These are phyloP conservation scores for Fusarium succisae DNA, from an alignment of 2,329 filamentous ascomycete species.

Conservation along the genomic window DNA sequence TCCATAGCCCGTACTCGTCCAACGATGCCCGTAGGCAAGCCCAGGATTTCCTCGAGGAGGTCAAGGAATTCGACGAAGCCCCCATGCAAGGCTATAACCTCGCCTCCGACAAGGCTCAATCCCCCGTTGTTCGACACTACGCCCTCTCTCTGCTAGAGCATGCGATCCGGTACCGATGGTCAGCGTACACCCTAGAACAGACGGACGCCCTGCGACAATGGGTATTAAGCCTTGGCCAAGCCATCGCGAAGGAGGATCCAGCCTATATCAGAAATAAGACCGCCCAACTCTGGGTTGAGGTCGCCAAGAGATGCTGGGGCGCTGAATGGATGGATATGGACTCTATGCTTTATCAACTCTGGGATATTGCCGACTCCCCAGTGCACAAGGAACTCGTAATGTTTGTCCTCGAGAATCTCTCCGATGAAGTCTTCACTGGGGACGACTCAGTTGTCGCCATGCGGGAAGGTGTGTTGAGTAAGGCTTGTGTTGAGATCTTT, in stretches of 20 bases:
- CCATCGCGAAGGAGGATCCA: slow-evolving; percentile 76
- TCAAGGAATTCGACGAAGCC: slow-evolving; percentile 82
- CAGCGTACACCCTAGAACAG: slow-evolving; percentile 75
- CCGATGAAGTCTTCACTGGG: slow-evolving; percentile 91
- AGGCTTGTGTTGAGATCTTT: slow-evolving; percentile 92
- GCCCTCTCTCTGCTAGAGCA: slow-evolving; percentile 92
- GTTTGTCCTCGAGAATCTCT: slow-evolving; percentile 87
- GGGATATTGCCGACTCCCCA: slow-evolving; percentile 73
- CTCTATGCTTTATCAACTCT: slow-evolving; percentile 79
- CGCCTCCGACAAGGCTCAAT: slow-evolving; percentile 77
- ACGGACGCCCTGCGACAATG: slow-evolving; percentile 75
- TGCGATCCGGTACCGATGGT: slow-evolving; percentile 86
- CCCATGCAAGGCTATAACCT: slow-evolving; percentile 86
- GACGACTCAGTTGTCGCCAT: slow-evolving; percentile 88
- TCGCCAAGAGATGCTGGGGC: slow-evolving; percentile 94
- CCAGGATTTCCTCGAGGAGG: slow-evolving; percentile 83
- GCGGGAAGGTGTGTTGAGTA: slow-evolving; percentile 84
- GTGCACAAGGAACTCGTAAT: slow-evolving; percentile 86
- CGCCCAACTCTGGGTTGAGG: slow-evolving; percentile 91
- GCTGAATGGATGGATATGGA: slow-evolving; percentile 97
- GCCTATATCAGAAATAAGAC: slow-evolving; percentile 91
- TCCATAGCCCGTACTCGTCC: slow-evolving; percentile 82
- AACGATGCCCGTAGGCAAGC: slow-evolving; percentile 87
- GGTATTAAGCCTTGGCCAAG: slow-evolving; percentile 80
- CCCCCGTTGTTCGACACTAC: slow-evolving; percentile 89